phyloP scores from a whole-genome alignment of 2,329 filamentous ascomycete species.

The Xylariales sp. region DNA sequence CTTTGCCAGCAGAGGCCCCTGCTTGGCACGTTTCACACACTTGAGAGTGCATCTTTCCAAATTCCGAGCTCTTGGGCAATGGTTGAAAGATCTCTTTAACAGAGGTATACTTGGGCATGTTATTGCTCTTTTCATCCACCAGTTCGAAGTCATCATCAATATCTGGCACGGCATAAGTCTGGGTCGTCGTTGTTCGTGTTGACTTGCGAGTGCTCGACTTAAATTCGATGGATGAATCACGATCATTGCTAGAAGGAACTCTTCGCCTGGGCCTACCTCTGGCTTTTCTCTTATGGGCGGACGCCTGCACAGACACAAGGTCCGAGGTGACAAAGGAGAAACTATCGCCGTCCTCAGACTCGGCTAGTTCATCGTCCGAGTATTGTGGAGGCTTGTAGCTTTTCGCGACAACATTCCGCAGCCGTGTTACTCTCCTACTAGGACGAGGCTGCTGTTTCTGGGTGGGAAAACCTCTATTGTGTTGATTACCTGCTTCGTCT shows the following conservation, averaged over 20 bases:
- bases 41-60: conserved; percentile 64
- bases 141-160: conserved; percentile 57
- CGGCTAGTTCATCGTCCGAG: conserved; percentile 27
- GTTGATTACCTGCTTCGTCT: too few species aligned
- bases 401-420: not conserved
- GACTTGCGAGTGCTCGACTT: conserved; percentile 44
- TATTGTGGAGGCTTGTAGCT: conserved; percentile 7
- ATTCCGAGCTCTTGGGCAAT: conserved; percentile 57
- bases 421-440: conserved; percentile 3
- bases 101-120: conserved; percentile 52
- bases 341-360: conserved; percentile 12
- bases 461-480: too few species aligned
- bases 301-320: conserved; percentile 11
- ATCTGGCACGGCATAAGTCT: conserved; percentile 46
- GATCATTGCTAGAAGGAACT: conserved; percentile 12
- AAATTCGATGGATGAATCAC: conserved; percentile 47
- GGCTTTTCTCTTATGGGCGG: conserved; percentile 14
- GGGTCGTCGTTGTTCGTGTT: conserved; percentile 38
- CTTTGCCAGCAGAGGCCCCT: conserved; percentile 53
- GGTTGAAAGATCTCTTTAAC: conserved; percentile 71
- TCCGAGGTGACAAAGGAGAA: conserved; percentile 22
- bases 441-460: not conserved
- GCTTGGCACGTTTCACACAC: conserved; percentile 68
- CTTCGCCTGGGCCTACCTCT: conserved; percentile 12
- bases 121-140: conserved; percentile 39